Evolutionary conservation across 2,329 filamentous ascomycete genomes (phyloP).

Genomic region (Trichoderma atroviride): DNA sequence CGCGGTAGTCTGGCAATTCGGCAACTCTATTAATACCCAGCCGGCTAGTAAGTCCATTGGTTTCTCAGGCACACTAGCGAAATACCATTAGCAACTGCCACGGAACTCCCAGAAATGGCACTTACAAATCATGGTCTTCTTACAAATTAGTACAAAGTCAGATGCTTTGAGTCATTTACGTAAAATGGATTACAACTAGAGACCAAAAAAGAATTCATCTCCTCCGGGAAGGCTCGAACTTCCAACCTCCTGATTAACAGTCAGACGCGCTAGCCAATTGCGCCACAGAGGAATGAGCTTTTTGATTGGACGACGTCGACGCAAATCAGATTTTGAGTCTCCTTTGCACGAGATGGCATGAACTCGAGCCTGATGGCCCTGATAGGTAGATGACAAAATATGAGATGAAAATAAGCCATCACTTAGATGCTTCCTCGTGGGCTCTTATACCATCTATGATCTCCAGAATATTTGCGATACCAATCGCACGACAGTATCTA

Average conservation of each 20-base stretch:
- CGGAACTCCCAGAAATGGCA: not conserved
- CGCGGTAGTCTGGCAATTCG: not conserved
- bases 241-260: slow-evolving; percentile 48
- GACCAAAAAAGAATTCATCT: slow-evolving; percentile 5
- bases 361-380: not conserved
- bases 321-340: not conserved
- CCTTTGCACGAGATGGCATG: not conserved
- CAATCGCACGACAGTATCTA: not conserved
- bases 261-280: slow-evolving; percentile 63
- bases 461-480: not conserved
- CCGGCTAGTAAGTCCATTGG: not conserved
- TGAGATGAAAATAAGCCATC: not conserved
- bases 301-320: not conserved
- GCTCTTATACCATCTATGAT: not conserved
- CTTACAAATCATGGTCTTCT: not conserved
- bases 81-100: not conserved
- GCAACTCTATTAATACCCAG: not conserved
- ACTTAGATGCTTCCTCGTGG: not conserved
- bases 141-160: not conserved
- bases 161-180: not conserved
- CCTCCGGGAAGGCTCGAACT: slow-evolving; percentile 30
- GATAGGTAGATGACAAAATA: no score
- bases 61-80: not conserved
- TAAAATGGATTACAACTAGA: not conserved
- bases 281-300: slow-evolving; percentile 43